Conservation (phyloP, 1,139 yeast species). For the Diutina ranongensis region DNA sequence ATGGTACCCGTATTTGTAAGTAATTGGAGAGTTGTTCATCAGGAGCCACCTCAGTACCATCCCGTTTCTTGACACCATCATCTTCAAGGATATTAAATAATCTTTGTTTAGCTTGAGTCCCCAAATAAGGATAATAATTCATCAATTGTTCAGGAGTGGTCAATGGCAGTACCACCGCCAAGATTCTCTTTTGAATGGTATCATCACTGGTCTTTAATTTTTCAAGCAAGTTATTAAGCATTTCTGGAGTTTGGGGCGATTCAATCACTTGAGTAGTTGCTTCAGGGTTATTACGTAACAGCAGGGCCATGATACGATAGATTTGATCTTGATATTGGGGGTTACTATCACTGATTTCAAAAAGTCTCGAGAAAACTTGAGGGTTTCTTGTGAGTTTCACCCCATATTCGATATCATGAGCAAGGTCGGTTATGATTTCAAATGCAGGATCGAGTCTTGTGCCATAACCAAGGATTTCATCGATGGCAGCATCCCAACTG, state of each 20-base stretch:
- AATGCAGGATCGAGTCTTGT: conserved; percentile 13
- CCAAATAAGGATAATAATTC: conserved; percentile 18
- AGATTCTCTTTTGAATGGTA: conserved; percentile 31
- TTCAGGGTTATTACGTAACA: conserved; percentile 62
- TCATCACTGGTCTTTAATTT: conserved; percentile 10
- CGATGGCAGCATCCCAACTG: conserved; percentile 16
- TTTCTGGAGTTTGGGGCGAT: conserved; percentile 6
- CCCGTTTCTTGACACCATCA: conserved; percentile 10
- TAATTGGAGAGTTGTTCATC: conserved; percentile 19
- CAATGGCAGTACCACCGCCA: conserved; percentile 38
- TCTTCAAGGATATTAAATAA: conserved; percentile 32
- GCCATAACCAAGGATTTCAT: conserved; percentile 13
- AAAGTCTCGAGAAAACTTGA: conserved; percentile 13
- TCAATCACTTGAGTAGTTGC: conserved; percentile 32
- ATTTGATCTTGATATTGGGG: conserved; percentile 29
- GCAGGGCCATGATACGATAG: conserved; percentile 40
- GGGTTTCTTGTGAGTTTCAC: conserved; percentile 20
- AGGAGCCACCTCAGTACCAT: conserved; percentile 12
- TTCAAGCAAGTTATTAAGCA: not conserved
- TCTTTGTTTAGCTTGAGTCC: conserved; percentile 20
- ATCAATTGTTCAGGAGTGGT: conserved; percentile 18
- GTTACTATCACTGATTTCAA: conserved; percentile 6
- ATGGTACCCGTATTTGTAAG: conserved; percentile 17
- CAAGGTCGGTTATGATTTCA: conserved; percentile 41
- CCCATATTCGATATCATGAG: conserved; percentile 61